Base-by-base conservation (phyloP, 192 early-diverging fungal species). In the Dissophora ornata region DNA sequence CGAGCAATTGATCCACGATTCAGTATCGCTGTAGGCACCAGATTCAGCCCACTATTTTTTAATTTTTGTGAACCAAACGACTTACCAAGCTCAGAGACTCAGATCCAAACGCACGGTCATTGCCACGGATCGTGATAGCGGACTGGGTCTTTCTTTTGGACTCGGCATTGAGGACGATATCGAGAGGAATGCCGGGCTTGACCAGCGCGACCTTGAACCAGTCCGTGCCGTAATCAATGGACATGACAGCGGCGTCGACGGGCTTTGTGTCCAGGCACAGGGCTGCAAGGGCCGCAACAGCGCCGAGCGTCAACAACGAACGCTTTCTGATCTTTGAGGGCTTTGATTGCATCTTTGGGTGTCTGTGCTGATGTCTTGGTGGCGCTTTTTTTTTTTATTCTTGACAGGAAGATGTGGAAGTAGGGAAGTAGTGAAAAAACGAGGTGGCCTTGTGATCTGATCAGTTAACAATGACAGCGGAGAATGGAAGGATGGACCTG, bases 171-270 rank as follows among this genome's bases (percentile, higher is more conserved):
- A 99, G 88, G 7, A 96, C 98, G 62, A 97, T 89, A 63, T 99
- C 98, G 19, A 97, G 81, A 13, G 93, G 89, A 16, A 91, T 89
- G 19, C 95, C 95, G 11, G 96, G 88, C 63, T 95, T 96, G 61
- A 97, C 92, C 29, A 99, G 80, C 10, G 92, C 93, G 32, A 97
- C 92, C 62, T 97, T 98, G 83, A 97, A 95, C 96, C 96, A 99
- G 50, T 99, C 94, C 2, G 93, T 92, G 33, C 98, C 98, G 81
- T 92, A 96, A 79, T 99, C 98, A 66, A 99, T 95, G 13, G 95
- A 93, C 65, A 99, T 91, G 19, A 98, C 95, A 21, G 94, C 89
- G 1, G 90, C 90, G 29, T 84, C 59, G 48, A 69, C 79, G 19
- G 62, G 60, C 26, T 30, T 50, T 21, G 63, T 55, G 41, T 67